phyloP scores from a whole-genome alignment of 257 asterid genomes.

The Penstemon newberryi region DNA sequence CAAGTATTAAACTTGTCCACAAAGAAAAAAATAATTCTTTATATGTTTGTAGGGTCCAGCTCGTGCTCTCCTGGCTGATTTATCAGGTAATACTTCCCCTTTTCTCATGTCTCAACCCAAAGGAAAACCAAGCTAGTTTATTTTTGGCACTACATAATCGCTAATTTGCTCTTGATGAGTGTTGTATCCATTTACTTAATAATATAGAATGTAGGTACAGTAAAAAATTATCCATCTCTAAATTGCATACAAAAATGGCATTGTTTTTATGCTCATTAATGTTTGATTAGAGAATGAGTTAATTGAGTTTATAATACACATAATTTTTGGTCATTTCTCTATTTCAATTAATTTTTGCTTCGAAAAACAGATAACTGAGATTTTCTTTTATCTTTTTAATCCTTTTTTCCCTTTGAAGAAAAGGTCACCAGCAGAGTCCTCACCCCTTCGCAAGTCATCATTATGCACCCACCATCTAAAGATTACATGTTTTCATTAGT shows the following conservation, averaged over 20 bases:
- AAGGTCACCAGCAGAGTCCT: slow-evolving; percentile 5
- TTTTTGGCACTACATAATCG: slow-evolving; percentile 7
- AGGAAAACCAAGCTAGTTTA: background rate
- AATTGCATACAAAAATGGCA: background rate
- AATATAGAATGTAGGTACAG: slow-evolving; percentile 7
- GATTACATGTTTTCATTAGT: slow-evolving; percentile 16
- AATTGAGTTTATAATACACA: background rate
- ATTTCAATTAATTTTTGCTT: slow-evolving; percentile 7
- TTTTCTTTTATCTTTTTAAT: too few species aligned
- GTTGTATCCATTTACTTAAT: background rate
- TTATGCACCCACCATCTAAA: background rate
- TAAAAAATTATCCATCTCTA: slow-evolving; percentile 2
- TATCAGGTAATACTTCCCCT: slow-evolving; percentile 61
- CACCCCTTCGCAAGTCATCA: background rate
- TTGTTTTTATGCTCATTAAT: background rate
- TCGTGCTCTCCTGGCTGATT: slow-evolving; percentile 99
- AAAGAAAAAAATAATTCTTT: slow-evolving; percentile 21
- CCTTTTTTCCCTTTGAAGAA: background rate
- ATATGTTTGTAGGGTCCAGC: slow-evolving; percentile 84
- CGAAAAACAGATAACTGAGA: background rate
- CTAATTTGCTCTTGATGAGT: slow-evolving; percentile 20
- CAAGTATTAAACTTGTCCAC: background rate
- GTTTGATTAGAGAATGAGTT: slow-evolving; percentile 6
- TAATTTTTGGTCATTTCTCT: slow-evolving; percentile 2
- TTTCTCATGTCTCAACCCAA: slow-evolving; percentile 17